Conservation (phyloP, 768 basidiomycete genomes). For the Antrodiella citrinella region DNA sequence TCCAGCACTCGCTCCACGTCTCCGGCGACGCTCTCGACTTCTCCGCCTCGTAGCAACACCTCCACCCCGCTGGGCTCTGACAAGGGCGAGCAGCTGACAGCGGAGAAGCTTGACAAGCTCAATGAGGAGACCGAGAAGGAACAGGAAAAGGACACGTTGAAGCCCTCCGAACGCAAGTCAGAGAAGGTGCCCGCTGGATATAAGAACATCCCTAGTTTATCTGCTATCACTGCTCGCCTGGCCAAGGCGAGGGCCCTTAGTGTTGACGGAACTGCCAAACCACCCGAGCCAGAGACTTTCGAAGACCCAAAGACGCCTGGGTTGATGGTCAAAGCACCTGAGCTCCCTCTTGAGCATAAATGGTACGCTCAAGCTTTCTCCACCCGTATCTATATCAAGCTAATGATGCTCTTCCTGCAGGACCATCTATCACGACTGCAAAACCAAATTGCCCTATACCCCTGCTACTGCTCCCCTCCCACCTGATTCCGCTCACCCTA, state of each 20-base stretch:
- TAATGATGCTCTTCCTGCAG: constrained; percentile 28
- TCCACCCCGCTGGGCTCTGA: constrained; percentile 29
- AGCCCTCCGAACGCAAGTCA: constrained; percentile 22
- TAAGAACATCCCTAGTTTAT: constrained; percentile 82
- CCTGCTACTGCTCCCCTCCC: constrained; percentile 26
- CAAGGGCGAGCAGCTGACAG: constrained; percentile 50
- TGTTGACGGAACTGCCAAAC: constrained; percentile 52
- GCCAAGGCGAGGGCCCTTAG: constrained; percentile 61
- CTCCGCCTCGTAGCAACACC: constrained; percentile 36
- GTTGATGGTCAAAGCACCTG: constrained; percentile 55
- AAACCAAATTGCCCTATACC: constrained; percentile 58
- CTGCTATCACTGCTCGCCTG: constrained; percentile 76
- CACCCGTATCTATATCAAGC: constrained; percentile 4
- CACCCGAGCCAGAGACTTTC: constrained; percentile 70
- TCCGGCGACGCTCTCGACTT: constrained; percentile 43
- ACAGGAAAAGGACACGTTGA: constrained; percentile 5
- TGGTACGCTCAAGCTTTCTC: constrained; percentile 46
- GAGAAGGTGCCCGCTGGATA: constrained; percentile 52
- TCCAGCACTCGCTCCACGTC: constrained; percentile 63
- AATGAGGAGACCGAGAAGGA: constrained; percentile 41
- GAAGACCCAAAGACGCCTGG: constrained; percentile 82
- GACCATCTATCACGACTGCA: constrained; percentile 89
- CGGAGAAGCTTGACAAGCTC: constrained; percentile 57
- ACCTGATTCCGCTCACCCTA: constrained; percentile 21
- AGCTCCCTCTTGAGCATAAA: constrained; percentile 77